A percentile compares a stretch with the other conserved stretches of the same genome.
Evolutionary conservation across 2,329 filamentous ascomycete genomes (phyloP).

Genomic region (Colletotrichum abscissum): DNA sequence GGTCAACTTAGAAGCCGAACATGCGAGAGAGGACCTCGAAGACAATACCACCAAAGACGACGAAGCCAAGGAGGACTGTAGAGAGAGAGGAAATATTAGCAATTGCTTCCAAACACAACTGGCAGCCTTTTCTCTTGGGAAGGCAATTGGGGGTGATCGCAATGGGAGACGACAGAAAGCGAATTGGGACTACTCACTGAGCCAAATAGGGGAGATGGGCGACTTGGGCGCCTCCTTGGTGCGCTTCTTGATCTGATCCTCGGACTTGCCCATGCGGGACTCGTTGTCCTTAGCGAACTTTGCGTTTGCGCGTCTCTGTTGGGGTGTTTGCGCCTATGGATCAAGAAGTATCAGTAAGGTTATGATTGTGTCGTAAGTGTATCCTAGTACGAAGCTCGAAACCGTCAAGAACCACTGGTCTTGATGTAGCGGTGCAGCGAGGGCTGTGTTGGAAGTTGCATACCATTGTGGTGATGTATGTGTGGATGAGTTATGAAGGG

Average conservation of each 20-base stretch:
- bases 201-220: slow-evolving; percentile 72
- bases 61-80: slow-evolving; percentile 67
- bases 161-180: not conserved
- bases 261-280: slow-evolving; percentile 80
- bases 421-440: not conserved
- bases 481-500: not conserved
- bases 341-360: not conserved
- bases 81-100: slow-evolving; percentile 7
- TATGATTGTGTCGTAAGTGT: not conserved
- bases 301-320: slow-evolving; percentile 84
- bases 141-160: not conserved
- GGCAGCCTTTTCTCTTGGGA: not conserved
- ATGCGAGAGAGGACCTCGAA: slow-evolving; percentile 69
- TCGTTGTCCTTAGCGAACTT: slow-evolving; percentile 82
- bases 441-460: slow-evolving; percentile 3
- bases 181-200: slow-evolving; percentile 60
- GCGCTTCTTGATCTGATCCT: slow-evolving; percentile 71
- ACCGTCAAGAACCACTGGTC: too few relatives aligned
- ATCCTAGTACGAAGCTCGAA: not conserved
- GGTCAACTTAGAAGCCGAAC: slow-evolving; percentile 46
- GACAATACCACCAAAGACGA: slow-evolving; percentile 70
- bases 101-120: not conserved
- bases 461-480: slow-evolving; percentile 37
- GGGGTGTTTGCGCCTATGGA: slow-evolving; percentile 80
- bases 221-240: slow-evolving; percentile 67